Base-by-base conservation (phyloP, 2,329 filamentous ascomycete species). In the Cladosporium sp. region DNA sequence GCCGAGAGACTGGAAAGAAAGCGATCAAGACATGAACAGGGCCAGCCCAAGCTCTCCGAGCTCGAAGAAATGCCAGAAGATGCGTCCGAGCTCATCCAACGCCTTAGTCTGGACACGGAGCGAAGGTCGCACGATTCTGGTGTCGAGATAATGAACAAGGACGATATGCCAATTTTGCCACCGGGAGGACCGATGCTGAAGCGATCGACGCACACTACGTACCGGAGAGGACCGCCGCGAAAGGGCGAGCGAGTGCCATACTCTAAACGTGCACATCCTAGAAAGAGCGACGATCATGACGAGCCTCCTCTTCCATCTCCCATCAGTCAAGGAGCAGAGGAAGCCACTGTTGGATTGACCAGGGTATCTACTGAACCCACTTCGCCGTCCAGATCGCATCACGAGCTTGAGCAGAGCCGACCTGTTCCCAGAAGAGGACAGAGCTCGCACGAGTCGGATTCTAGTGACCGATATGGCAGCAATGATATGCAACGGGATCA, bases 151-250 rank as follows among this genome's bases (percentile, higher is more conserved):
- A 73, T 76, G 7, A 64, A 71, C 18, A 71, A 79, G 25, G 91
- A 92, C 48, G 94, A 98, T 75, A 89, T 91, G 81, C 93, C 93
- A 7, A 97, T 98, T 68, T 81, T 98, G 49, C 91, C 93, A 1
- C 86, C 90, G 65, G 85, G 64, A 80, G 92, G 92, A 3, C 88
- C 90, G 77, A 91, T 92, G 34, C 81, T 99, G 58, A 90, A 95
- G 71, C 87, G 95, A 67, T 97, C 95, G 14, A 99, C 93, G 23
- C 87, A 92, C 63, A 99, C 95, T 5, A 94, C 91, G 28, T 98
- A 98, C 77, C 85, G 93, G 72, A 92, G 91, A 65, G 93, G 93
- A 36, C 97, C 93, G 79, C 78, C 97, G 68, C 89, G 91, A 59
- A 91, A 89, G 70, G 90, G 91, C 26, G 91, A 95, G 67, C 86